phyloP scores from a whole-genome alignment of 1,284 basidiomycete species.

The Ustilago curta region DNA sequence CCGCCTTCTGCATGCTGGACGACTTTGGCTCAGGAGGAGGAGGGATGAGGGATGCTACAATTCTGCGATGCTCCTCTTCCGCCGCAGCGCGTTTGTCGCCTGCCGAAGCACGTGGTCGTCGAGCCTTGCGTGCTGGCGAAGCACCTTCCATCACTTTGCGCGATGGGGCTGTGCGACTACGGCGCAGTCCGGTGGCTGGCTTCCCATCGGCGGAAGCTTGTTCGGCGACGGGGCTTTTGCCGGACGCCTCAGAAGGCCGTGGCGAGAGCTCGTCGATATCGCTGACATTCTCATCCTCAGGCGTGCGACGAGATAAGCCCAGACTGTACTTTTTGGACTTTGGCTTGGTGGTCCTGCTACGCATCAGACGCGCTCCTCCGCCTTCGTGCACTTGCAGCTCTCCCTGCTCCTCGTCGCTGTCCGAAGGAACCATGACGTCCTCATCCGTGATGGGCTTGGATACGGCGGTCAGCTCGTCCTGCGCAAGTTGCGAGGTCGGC shows the following conservation, averaged over 20 bases:
- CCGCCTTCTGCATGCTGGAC: conserved; percentile 37
- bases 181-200: conserved; percentile 37
- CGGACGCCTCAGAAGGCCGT: conserved; percentile 20
- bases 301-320: conserved; percentile 18
- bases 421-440: conserved; percentile 57
- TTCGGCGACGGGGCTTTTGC: conserved; percentile 21
- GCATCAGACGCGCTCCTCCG: conserved; percentile 60
- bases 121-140: conserved; percentile 31
- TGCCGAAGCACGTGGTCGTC: conserved; percentile 46
- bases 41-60: conserved; percentile 47
- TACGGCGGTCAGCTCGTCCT: conserved; percentile 61
- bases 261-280: conserved; percentile 29
- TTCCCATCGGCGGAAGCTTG: conserved; percentile 11
- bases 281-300: conserved; percentile 23
- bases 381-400: conserved; percentile 64
- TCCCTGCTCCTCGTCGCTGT: conserved; percentile 68
- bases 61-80: conserved; percentile 41
- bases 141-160: conserved; percentile 39
- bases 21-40: conserved; percentile 41
- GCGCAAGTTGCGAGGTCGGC: conserved; percentile 53
- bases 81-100: conserved; percentile 44
- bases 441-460: conserved; percentile 43
- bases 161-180: conserved; percentile 48
- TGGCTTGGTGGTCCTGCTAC: conserved; percentile 49
- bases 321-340: conserved; percentile 30